phyloP scores from a whole-genome alignment of 352 stramenopile species.

The Globisporangium heterothallicum region DNA sequence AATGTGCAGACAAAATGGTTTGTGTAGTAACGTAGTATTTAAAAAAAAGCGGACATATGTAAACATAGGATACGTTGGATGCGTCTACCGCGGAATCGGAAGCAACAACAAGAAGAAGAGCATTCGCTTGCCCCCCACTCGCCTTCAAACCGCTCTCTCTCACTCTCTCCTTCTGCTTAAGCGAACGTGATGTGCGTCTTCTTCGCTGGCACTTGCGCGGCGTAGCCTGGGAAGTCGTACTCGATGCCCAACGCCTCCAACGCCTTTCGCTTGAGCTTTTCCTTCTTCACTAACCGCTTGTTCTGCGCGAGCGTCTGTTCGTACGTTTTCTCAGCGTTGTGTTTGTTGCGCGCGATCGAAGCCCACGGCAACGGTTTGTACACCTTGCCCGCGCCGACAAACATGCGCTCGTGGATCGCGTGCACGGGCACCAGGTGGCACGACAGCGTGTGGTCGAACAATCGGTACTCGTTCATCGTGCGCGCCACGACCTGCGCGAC shows the following conservation, averaged over 20 bases:
- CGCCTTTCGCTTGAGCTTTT: slow-evolving; percentile 72
- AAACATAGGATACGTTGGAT: background rate
- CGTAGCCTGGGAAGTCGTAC: slow-evolving; percentile 81
- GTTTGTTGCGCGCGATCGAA: slow-evolving; percentile 65
- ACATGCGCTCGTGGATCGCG: slow-evolving; percentile 87
- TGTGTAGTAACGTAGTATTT: background rate
- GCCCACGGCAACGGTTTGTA: slow-evolving; percentile 73
- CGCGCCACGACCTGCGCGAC: slow-evolving; percentile 91
- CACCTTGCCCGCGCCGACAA: slow-evolving; percentile 76
- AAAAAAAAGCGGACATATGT: background rate
- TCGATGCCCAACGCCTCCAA: slow-evolving; percentile 76
- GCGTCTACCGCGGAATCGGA: too few species aligned
- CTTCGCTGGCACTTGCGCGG: slow-evolving; percentile 58
- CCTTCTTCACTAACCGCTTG: slow-evolving; percentile 70
- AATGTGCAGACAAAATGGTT: background rate
- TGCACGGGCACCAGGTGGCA: slow-evolving; percentile 88
- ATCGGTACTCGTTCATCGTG: slow-evolving; percentile 94
- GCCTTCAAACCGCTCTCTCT: too few species aligned
- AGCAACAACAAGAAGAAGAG: too few species aligned
- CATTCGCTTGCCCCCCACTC: too few species aligned
- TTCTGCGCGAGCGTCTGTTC: slow-evolving; percentile 66
- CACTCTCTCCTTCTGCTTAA: slow-evolving; percentile 13
- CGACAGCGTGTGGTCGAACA: slow-evolving; percentile 91
- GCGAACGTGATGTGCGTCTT: slow-evolving; percentile 75
- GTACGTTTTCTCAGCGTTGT: slow-evolving; percentile 77